phyloP scores from a whole-genome alignment of 2,329 filamentous ascomycete genomes.

The Cladosporium sp. region DNA sequence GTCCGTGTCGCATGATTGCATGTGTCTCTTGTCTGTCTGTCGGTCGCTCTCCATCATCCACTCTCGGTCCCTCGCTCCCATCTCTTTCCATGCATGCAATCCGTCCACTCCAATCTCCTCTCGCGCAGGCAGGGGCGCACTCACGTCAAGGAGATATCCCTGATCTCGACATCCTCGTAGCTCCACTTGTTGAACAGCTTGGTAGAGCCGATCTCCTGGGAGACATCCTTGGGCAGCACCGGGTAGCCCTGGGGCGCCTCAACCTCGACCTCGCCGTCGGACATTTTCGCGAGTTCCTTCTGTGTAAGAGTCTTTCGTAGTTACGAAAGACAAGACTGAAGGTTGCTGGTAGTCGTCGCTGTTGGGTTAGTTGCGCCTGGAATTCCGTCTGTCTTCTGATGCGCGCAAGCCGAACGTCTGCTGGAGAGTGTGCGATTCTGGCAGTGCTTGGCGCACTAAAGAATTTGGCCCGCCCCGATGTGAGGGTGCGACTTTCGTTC shows the following conservation, averaged over 20 bases:
- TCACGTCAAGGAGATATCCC: conserved; percentile 99
- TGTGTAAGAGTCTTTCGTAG: conserved; percentile 14
- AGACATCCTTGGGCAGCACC: conserved; percentile 90
- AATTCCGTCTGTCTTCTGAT: conserved; percentile 7
- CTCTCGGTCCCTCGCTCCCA: conserved; percentile 1
- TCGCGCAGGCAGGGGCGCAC: conserved; percentile 37
- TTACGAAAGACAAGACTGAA: conserved; percentile 19
- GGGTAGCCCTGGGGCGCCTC: conserved; percentile 78
- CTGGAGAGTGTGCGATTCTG: neutral
- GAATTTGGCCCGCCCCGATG: neutral
- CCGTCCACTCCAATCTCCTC: conserved; percentile 19
- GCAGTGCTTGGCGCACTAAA: neutral
- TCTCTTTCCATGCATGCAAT: conserved; percentile 13
- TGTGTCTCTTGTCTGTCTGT: neutral
- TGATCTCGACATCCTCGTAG: conserved; percentile 99
- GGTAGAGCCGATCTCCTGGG: conserved; percentile 83
- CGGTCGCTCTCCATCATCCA: neutral
- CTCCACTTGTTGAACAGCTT: conserved; percentile 99
- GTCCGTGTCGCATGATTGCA: neutral
- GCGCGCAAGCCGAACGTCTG: neutral
- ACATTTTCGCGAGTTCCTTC: conserved; percentile 18
- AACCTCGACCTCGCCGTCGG: conserved; percentile 96
- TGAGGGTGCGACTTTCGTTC: neutral
- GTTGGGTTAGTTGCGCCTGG: conserved; percentile 18
- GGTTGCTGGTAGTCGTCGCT: conserved; percentile 17